Evolutionary conservation across 2,329 filamentous ascomycete species (phyloP).

Genomic region (Juglanconis oblonga): DNA sequence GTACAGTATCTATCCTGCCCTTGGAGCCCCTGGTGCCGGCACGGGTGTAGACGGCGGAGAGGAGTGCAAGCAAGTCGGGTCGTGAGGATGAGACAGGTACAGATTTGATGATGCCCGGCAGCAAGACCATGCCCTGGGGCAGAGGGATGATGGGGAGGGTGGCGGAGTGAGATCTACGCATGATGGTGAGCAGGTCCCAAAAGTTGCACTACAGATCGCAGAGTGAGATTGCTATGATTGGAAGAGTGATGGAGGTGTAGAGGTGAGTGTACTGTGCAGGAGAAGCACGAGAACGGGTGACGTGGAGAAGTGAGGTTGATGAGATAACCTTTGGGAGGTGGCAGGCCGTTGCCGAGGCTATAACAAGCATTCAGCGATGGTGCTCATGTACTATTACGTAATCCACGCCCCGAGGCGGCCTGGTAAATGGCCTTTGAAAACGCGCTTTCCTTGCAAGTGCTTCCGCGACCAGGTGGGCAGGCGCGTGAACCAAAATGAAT

Average conservation of each 20-base stretch:
- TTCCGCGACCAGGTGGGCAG: background rate
- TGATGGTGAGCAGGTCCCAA: slow-evolving; percentile 10
- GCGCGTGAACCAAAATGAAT: background rate
- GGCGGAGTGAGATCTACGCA: slow-evolving; percentile 37
- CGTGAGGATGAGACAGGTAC: slow-evolving; percentile 77
- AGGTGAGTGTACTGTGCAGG: background rate
- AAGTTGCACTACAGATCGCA: too few species aligned
- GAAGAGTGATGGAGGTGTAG: background rate
- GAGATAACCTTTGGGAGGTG: background rate
- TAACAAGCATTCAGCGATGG: background rate
- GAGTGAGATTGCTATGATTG: background rate
- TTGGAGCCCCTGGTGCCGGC: slow-evolving; percentile 65
- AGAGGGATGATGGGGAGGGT: slow-evolving; percentile 78
- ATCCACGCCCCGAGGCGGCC: too few species aligned
- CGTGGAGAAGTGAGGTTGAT: background rate
- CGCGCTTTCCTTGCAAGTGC: background rate
- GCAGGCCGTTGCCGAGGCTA: background rate
- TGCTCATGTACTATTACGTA: too few species aligned
- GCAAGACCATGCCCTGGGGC: slow-evolving; percentile 73
- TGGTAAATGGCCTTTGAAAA: background rate
- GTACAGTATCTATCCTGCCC: slow-evolving; percentile 63
- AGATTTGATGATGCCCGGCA: slow-evolving; percentile 81
- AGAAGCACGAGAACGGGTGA: background rate
- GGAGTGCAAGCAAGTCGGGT: slow-evolving; percentile 82
- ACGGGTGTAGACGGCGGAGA: slow-evolving; percentile 80